Conservation (phyloP, 331 rosid genomes). For the Malus hybrid region DNA sequence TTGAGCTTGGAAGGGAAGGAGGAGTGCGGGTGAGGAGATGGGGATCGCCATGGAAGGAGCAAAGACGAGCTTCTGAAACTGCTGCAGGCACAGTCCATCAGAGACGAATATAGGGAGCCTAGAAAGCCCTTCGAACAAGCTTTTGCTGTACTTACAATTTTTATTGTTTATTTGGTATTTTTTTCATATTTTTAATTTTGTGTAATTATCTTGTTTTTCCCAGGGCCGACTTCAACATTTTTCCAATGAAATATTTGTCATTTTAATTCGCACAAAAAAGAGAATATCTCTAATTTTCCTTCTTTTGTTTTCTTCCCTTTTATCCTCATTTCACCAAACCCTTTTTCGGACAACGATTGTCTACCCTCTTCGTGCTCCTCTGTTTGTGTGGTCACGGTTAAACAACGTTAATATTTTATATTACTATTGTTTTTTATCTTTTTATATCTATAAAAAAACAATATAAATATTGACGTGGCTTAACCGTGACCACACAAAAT, state of each 20-base stretch:
- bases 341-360: too few relatives aligned
- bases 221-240: not conserved
- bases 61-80: slow-evolving; percentile 52
- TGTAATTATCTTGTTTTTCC: not conserved
- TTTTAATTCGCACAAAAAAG: not conserved
- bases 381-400: too few relatives aligned
- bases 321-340: not conserved
- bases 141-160: not conserved
- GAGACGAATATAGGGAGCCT: not conserved
- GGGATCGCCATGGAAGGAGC: slow-evolving; percentile 39
- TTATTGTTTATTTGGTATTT: not conserved
- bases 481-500: too few relatives aligned
- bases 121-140: not conserved
- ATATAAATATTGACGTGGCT: too few relatives aligned
- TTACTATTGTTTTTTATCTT: too few relatives aligned
- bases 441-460: too few relatives aligned
- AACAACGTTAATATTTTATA: too few relatives aligned
- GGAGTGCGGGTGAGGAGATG: slow-evolving; percentile 38
- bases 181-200: not conserved
- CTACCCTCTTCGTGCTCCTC: too few relatives aligned
- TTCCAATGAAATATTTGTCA: not conserved
- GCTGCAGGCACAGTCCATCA: slow-evolving; percentile 42
- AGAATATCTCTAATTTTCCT: not conserved
- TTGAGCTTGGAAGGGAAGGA: slow-evolving; percentile 28
- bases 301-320: not conserved